Conservation (phyloP, 2,329 filamentous ascomycete species). For the Trichoderma asperellum region DNA sequence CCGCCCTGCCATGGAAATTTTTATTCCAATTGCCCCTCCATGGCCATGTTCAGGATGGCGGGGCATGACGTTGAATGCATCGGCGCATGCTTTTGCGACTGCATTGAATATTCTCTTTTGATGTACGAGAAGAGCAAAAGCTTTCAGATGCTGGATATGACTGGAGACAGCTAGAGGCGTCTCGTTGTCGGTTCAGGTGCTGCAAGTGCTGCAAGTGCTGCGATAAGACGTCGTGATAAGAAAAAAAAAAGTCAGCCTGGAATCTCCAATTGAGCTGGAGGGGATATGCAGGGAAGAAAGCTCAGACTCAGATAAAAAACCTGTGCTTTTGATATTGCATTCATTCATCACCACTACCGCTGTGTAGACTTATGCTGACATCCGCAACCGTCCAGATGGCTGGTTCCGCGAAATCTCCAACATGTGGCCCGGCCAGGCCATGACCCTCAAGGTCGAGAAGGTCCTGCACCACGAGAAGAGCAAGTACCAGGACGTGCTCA, state of each 20-base stretch:
- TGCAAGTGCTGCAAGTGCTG: no score
- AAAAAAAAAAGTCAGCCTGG: background rate
- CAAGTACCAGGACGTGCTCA: constrained; percentile 97
- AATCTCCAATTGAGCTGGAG: background rate
- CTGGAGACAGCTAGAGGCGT: background rate
- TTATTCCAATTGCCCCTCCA: constrained; percentile 31
- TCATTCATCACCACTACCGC: background rate
- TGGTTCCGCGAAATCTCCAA: constrained; percentile 99
- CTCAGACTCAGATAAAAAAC: background rate
- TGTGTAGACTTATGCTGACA: background rate
- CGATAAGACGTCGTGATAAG: constrained; percentile 17
- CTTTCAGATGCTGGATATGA: background rate
- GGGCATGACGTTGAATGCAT: background rate
- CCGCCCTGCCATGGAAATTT: constrained; percentile 30
- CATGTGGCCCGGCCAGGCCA: constrained; percentile 99
- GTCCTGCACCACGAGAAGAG: constrained; percentile 99
- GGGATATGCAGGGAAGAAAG: no score
- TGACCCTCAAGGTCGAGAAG: constrained; percentile 97
- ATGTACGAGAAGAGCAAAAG: background rate
- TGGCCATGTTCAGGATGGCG: constrained; percentile 2
- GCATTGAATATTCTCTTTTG: background rate
- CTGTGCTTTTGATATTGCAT: background rate
- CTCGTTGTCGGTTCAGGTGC: background rate
- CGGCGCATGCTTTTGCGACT: background rate
- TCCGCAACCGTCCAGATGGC: constrained; percentile 71